phyloP scores from a whole-genome alignment of 83 land plant genomes.

The Larix sibirica region DNA sequence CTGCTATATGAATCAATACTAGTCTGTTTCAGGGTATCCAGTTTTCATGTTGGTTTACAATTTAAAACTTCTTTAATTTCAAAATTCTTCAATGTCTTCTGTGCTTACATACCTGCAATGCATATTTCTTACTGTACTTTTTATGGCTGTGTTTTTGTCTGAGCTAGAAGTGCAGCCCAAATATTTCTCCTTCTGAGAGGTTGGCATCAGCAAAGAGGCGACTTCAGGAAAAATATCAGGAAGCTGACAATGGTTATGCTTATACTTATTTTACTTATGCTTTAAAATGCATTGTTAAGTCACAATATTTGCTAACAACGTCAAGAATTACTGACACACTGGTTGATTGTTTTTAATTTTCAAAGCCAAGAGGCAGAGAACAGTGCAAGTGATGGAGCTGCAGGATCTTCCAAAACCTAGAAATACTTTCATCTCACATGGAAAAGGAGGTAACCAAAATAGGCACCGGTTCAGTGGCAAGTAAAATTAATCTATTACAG shows the following conservation, averaged over 20 bases:
- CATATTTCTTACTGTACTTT: not conserved
- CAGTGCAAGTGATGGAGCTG: slow-evolving; percentile 12
- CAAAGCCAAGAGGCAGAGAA: slow-evolving; percentile 11
- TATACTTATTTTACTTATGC: not conserved
- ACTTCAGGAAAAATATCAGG: slow-evolving; percentile 14
- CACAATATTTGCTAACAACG: too few species aligned
- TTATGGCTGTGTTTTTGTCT: not conserved
- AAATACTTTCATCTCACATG: slow-evolving; percentile 11
- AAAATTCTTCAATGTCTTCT: too few species aligned
- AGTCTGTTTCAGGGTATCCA: not conserved
- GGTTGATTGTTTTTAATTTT: slow-evolving; percentile 1
- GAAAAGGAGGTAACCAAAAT: not conserved
- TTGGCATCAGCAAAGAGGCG: not conserved
- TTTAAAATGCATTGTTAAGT: too few species aligned
- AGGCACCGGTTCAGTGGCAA: not conserved
- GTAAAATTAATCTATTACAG: not conserved
- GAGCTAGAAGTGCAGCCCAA: not conserved
- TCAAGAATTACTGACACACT: not conserved
- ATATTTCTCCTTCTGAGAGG: slow-evolving; percentile 6
- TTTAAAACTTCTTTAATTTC: not conserved
- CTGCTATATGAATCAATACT: not conserved
- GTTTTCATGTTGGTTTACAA: not conserved
- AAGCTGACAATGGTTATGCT: slow-evolving; percentile 10
- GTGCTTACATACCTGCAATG: not conserved
- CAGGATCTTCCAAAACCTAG: slow-evolving; percentile 12